These are phyloP conservation scores for Yamadazyma mexicana DNA, from an alignment of 1,139 yeast species.

Conservation along the genomic window DNA sequence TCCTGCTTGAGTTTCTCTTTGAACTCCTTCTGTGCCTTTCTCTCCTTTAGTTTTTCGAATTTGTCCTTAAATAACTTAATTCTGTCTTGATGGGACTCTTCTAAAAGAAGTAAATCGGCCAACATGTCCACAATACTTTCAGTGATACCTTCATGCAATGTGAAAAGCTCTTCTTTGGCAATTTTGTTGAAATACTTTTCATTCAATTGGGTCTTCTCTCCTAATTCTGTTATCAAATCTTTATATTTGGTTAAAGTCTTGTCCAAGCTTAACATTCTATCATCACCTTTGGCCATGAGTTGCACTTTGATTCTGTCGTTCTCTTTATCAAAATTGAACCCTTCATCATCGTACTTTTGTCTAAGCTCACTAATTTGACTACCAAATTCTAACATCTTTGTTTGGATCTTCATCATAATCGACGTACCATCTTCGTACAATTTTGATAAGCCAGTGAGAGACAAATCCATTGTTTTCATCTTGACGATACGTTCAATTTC, in stretches of 20 bases:
- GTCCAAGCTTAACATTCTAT: conserved; percentile 36
- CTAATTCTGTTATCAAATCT: conserved; percentile 31
- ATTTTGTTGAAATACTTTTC: conserved; percentile 26
- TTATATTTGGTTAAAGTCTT: conserved; percentile 34
- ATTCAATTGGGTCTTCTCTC: conserved; percentile 17
- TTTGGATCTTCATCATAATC: conserved; percentile 43
- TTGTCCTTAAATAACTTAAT: conserved; percentile 35
- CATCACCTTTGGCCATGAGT: conserved; percentile 33
- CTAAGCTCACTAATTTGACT: conserved; percentile 43
- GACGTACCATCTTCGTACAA: conserved; percentile 43
- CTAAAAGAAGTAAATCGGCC: conserved; percentile 32
- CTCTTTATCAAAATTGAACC: conserved; percentile 52
- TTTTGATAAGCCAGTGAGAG: conserved; percentile 33
- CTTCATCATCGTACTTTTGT: conserved; percentile 39
- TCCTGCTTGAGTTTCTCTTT: conserved; percentile 32
- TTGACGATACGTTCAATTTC: conserved; percentile 23
- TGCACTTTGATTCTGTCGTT: conserved; percentile 39
- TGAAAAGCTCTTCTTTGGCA: conserved; percentile 35
- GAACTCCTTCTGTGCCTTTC: conserved; percentile 36
- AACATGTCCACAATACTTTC: conserved; percentile 35
- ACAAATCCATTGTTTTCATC: conserved; percentile 34
- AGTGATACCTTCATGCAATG: conserved; percentile 32
- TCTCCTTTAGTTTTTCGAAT: conserved; percentile 32
- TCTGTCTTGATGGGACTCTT: conserved; percentile 42
- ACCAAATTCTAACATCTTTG: conserved; percentile 43